phyloP scores from a whole-genome alignment of 768 basidiomycete genomes.

The Leccinellum rugosiceps region DNA sequence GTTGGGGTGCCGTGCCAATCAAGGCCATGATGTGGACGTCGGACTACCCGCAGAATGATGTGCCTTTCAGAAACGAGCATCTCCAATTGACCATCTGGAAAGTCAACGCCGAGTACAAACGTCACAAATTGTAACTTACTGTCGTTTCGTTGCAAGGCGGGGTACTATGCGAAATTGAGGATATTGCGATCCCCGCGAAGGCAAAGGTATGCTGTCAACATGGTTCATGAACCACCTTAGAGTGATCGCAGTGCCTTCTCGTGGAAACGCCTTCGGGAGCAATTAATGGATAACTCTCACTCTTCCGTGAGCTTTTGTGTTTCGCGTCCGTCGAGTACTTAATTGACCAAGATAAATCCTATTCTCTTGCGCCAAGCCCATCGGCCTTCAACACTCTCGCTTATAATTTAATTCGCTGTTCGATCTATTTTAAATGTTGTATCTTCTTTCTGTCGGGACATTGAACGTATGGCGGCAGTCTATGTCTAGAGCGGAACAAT shows the following conservation, averaged over 20 bases:
- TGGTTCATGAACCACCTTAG: conserved; percentile 45
- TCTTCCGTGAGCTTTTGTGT: conserved; percentile 59
- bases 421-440: conserved; percentile 52
- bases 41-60: conserved; percentile 61
- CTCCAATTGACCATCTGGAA: too few species aligned
- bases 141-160: conserved; percentile 61
- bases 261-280: conserved; percentile 39
- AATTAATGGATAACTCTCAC: conserved; percentile 32
- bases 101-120: conserved; percentile 57
- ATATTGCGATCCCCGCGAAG: conserved; percentile 56
- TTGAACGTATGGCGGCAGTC: conserved; percentile 43
- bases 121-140: conserved; percentile 62
- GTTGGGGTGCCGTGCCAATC: conserved; percentile 32
- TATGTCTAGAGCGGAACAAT: conserved; percentile 41
- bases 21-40: conserved; percentile 45
- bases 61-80: conserved; percentile 47
- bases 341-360: conserved; percentile 49
- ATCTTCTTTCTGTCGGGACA: conserved; percentile 57
- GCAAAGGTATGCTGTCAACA: conserved; percentile 58
- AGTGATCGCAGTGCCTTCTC: conserved; percentile 44
- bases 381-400: conserved; percentile 60
- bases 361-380: conserved; percentile 53
- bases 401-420: conserved; percentile 55
- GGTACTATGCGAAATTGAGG: conserved; percentile 52
- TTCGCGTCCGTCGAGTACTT: conserved; percentile 43